Base-by-base conservation (phyloP, 257 asterid genomes). In the Penstemon davidsonii region DNA sequence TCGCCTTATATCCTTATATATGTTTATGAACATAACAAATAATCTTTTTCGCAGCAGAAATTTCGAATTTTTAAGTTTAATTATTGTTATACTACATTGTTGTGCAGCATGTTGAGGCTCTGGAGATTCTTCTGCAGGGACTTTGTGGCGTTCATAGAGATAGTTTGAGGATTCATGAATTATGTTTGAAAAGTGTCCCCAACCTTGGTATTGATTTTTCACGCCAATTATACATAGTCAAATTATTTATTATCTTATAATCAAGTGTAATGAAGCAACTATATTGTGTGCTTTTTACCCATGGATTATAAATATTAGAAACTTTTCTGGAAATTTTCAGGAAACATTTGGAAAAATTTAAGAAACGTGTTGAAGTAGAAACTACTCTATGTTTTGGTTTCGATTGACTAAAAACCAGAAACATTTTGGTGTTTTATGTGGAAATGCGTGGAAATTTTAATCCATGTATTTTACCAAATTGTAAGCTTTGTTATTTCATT, bases 71-170 rank as follows among this genome's bases (percentile, higher is more conserved):
- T 8, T 2, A 4, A 4, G 60, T 13, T 72, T 68, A 57, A 39
- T 13, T 7, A 47, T 5, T 33, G 79, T 8, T 53, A 39, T 60
- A 50, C 64, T 62, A 53, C 54, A 43, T 61, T 67, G 41, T 71
- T 71, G n/a, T 70, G 75, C 85, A 91, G 95, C 95, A 91, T 68
- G 97, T 94, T 65, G 97, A 91, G 76, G 99, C 97, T 49, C 78
- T 91, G 51, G 95, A 90, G 84, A 87, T 94, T 82, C 97, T 94
- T 67, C 97, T 94, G 79, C 96, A 84, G 79, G 97, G 99, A 36
- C 92, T 91, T 36, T 85, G 89, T 50, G 99, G 96, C 64, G 96
- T 91, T 69, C 96, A 82, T 57, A 79, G 87, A 57, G 95, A 88
- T 78, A 87, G 96, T 51, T 62, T 94, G 69, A 70, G 87, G 85